Evolutionary conservation across 768 basidiomycete genomes (phyloP), one percentile per base, ranked within the genome.

Genomic region (Lyophyllum shimeji): DNA sequence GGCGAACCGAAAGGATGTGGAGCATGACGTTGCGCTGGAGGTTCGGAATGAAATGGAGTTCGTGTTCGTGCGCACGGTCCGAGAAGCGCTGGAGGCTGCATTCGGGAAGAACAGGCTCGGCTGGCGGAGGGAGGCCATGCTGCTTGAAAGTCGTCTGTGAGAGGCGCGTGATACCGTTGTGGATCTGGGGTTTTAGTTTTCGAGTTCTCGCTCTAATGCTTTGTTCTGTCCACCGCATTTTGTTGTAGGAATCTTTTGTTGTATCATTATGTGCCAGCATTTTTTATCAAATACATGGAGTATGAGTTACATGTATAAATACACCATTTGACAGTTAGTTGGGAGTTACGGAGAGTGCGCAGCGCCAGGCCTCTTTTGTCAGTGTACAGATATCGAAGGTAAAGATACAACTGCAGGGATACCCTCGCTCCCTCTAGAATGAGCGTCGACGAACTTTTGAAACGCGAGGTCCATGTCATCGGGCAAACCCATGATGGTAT

Each of bases 1-100:
- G 75, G 84, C 85, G 25, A 97, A 96, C 65, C 77, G 85, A 52
- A 93, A 93, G 63, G 93, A 97, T 56, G 91, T 95, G 17, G 86
- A 90, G 62, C 86, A 89, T 62, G 95, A 95, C 58, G 84, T 93
- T 0, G 86, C 91, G 6, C 72, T 77, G 8, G 89, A 90, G 61
- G 80, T 95, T 21, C 76, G 83, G 39, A 77, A 80, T 27, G 84
- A 87, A 63, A 89, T 94, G 78, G 81, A 89, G 63, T 90, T 95
- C 60, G 85, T 84, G 27, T 95, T 90, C 65, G 93, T 93, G 29
- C 76, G 82, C 52, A 90, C 85, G 8, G 81, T 96, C 39, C 77
- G 83, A 23, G 92, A 95, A 67, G 91, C 86, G 1, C 74, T 95
- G 31, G 87, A 91, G 49, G 91, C 86, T 1, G 92, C 90, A 11